Evolutionary conservation across 768 basidiomycete species (phyloP).

Genomic region (Amanita rubescens): DNA sequence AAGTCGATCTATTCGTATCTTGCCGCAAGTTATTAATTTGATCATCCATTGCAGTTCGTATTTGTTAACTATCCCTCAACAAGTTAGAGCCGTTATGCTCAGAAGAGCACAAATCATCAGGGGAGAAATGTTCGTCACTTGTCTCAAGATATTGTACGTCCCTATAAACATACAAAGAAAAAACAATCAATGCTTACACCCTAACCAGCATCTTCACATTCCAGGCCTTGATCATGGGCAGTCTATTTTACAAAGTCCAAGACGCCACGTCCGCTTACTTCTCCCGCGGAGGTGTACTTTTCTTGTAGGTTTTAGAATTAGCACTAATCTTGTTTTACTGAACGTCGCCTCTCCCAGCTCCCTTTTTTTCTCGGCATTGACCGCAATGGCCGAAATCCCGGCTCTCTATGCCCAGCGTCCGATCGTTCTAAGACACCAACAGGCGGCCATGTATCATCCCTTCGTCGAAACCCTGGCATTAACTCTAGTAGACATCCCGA

Average conservation of each 20-base stretch:
- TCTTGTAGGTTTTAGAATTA: constrained; percentile 45
- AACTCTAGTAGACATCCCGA: constrained; percentile 55
- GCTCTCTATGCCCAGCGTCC: constrained; percentile 52
- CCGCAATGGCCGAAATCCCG: constrained; percentile 60
- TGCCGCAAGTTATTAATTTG: not conserved
- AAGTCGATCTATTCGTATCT: constrained; percentile 2
- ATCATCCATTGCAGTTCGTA: constrained; percentile 31
- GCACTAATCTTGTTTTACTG: not conserved
- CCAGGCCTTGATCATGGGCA: constrained; percentile 41
- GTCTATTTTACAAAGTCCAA: constrained; percentile 49
- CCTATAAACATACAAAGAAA: constrained; percentile 20
- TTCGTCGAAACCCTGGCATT: constrained; percentile 38
- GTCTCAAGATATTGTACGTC: constrained; percentile 20
- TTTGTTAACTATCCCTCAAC: constrained; percentile 33
- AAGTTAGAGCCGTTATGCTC: constrained; percentile 33
- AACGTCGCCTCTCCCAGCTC: constrained; percentile 28
- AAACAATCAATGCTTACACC: constrained; percentile 10
- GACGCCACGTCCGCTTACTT: constrained; percentile 54
- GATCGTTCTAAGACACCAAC: constrained; percentile 48
- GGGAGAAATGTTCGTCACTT: constrained; percentile 23
- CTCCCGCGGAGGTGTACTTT: constrained; percentile 67
- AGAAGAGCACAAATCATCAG: constrained; percentile 34
- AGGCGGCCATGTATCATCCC: constrained; percentile 51
- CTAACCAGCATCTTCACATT: constrained; percentile 30
- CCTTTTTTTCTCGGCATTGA: constrained; percentile 50